Percentiles rank a stretch among this genome's conserved stretches.
These are phyloP conservation scores for Ophiostoma novo-ulmi DNA, from an alignment of 2,329 filamentous ascomycete species.

Conservation along the genomic window DNA sequence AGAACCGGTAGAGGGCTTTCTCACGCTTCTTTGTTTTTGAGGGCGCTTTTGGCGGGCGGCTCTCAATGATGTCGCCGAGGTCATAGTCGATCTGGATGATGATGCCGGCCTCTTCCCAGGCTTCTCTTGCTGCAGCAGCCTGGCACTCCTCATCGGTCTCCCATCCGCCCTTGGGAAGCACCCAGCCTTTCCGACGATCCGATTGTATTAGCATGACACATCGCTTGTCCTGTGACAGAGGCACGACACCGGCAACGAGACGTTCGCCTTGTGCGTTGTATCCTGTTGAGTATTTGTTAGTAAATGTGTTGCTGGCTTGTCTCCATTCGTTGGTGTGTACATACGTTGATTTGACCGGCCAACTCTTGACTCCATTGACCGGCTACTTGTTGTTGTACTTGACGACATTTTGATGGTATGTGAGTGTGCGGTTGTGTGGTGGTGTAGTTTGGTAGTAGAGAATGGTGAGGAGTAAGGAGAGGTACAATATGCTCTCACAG, in stretches of 20 bases:
- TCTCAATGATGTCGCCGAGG: slow-evolving; percentile 80
- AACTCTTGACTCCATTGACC: slow-evolving; percentile 67
- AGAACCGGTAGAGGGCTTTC: slow-evolving; percentile 69
- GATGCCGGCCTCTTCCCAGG: slow-evolving; percentile 97
- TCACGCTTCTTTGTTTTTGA: slow-evolving; percentile 54
- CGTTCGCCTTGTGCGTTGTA: slow-evolving; percentile 90
- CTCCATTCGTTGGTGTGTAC: slow-evolving; percentile 36
- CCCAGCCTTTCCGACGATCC: slow-evolving; percentile 85
- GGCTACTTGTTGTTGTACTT: slow-evolving; percentile 34
- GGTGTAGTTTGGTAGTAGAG: neutral
- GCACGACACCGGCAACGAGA: slow-evolving; percentile 90
- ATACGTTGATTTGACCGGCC: slow-evolving; percentile 77
- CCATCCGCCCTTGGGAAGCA: slow-evolving; percentile 96
- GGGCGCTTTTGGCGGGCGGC: slow-evolving; percentile 63
- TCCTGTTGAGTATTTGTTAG: slow-evolving; percentile 49
- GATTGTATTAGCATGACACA: slow-evolving; percentile 93
- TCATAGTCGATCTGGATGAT: slow-evolving; percentile 78
- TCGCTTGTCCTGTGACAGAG: slow-evolving; percentile 77
- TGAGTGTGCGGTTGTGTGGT: slow-evolving; percentile 1
- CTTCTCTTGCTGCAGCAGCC: slow-evolving; percentile 80
- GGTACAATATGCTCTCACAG: neutral
- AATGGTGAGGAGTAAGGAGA: neutral
- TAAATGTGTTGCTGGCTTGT: neutral
- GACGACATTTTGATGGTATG: slow-evolving; percentile 24
- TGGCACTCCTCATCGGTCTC: slow-evolving; percentile 87